Base-by-base conservation (phyloP, 331 rosid species). In the Spiraea crenata region DNA sequence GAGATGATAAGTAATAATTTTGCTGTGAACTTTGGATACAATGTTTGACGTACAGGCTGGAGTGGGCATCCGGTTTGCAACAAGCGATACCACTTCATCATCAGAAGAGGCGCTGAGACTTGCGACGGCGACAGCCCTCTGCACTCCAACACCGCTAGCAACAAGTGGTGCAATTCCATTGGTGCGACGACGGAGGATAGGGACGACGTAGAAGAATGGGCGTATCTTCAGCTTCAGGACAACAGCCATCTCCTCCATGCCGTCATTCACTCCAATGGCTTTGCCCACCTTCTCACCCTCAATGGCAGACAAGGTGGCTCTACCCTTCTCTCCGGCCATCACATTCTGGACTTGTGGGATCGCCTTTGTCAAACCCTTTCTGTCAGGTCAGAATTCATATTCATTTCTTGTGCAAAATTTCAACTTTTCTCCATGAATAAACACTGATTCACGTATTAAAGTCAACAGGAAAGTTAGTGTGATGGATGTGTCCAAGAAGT, bases 231-330 rank as follows among this genome's bases (percentile, higher is more conserved):
- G 40, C 67, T 87, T 9, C 87, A 89, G 67, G 92, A 85, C 39
- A 81, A 72, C 69, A 74, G 84, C 3, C 96, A 89, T 82, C 86
- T 89, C 48, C 82, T 89, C 11, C 93, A 89, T 47, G 96, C 87
- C 15, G 83, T 89, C 55, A 79, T 89, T 25, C 96, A 89, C 70
- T 66, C 91, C 63, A 89, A 89, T 70, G 96, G 96, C 31, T 87
- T 83, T 71, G 92, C 86, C 44, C 96, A 89, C 20, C 72, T 89
- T 60, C 91, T 87, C 42, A 87, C 89, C 4, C 86, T 89, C 5
- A 87, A 83, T 66, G 96, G 91, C 48, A 83, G 79, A 61, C 87
- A 87, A 73, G 96, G 96, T 19, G 93, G 96, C 54, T 87, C 93
- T 0, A 63, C 39, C 65, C 42, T 84, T 51, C 91, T 89, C 13